Evolutionary conservation across 1,139 yeast genomes (phyloP).

Genomic region (Hemisphaericaspora xylofermentans): DNA sequence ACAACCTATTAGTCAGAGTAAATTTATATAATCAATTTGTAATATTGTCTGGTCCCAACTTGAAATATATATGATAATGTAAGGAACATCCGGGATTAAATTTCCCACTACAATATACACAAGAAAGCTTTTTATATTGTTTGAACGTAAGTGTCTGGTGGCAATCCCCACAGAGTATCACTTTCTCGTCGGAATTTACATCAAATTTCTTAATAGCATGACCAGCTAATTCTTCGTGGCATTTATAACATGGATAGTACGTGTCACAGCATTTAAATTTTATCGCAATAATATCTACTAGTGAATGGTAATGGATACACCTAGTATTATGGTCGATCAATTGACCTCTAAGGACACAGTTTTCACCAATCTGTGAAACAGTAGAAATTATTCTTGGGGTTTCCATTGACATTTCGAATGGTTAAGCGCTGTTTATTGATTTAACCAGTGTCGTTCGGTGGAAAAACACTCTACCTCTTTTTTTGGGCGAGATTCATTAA

Average conservation of each 20-base stretch:
- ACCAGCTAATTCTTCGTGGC: constrained; percentile 27
- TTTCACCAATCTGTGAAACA: not conserved
- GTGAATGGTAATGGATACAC: constrained; percentile 38
- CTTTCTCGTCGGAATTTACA: constrained; percentile 17
- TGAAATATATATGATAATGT: constrained; percentile 41
- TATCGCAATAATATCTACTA: constrained; percentile 42
- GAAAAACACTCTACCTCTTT: too few relatives aligned
- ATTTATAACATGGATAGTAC: constrained; percentile 43
- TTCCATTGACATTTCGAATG: not conserved
- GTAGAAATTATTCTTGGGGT: not conserved
- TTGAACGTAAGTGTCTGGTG: constrained; percentile 27
- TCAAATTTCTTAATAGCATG: constrained; percentile 23
- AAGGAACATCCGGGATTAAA: constrained; percentile 42
- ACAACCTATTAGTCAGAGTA: too few relatives aligned
- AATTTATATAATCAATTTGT: too few relatives aligned
- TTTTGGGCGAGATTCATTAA: too few relatives aligned
- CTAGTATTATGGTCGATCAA: constrained; percentile 35
- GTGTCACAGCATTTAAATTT: constrained; percentile 39
- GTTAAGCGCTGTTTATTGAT: too few relatives aligned
- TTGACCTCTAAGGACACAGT: constrained; percentile 17
- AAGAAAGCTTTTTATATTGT: constrained; percentile 24
- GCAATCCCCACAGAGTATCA: constrained; percentile 42
- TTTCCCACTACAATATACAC: constrained; percentile 26
- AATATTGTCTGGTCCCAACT: constrained; percentile 7
- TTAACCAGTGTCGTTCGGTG: too few relatives aligned